phyloP scores from a whole-genome alignment of 176 grass and related monocot species.

The Chrysopogon serrulatus region DNA sequence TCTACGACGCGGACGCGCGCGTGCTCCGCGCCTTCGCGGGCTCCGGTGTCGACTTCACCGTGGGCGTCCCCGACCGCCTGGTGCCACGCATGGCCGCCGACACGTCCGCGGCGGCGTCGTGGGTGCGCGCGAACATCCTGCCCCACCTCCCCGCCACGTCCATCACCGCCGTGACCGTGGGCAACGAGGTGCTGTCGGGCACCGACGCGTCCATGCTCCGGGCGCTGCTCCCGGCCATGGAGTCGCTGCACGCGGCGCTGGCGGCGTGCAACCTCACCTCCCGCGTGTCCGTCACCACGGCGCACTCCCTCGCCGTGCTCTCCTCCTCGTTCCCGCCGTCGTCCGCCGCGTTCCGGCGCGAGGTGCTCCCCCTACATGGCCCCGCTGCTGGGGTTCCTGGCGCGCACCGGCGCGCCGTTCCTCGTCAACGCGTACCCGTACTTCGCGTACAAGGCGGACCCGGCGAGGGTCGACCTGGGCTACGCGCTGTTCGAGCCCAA shows the following conservation, averaged over 20 bases:
- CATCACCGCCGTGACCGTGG: slow-evolving; percentile 63
- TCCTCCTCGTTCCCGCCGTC: slow-evolving; percentile 80
- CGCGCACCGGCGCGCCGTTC: slow-evolving; percentile 60
- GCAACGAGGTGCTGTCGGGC: slow-evolving; percentile 85
- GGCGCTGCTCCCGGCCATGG: slow-evolving; percentile 73
- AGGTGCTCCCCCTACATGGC: slow-evolving; percentile 60
- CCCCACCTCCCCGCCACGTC: slow-evolving; percentile 66
- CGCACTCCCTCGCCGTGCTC: slow-evolving; percentile 85
- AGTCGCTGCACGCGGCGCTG: slow-evolving; percentile 55
- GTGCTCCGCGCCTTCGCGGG: slow-evolving; percentile 73
- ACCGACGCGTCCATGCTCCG: slow-evolving; percentile 48
- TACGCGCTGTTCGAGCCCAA: slow-evolving; percentile 74
- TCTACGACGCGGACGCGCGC: slow-evolving; percentile 70
- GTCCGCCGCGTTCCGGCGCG: slow-evolving; percentile 44
- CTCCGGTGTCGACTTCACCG: slow-evolving; percentile 61
- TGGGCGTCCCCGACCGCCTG: slow-evolving; percentile 63
- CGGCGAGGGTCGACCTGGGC: slow-evolving; percentile 43
- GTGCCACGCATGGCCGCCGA: slow-evolving; percentile 48
- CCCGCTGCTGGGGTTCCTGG: slow-evolving; percentile 61
- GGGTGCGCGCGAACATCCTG: slow-evolving; percentile 57
- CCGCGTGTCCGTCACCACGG: slow-evolving; percentile 63
- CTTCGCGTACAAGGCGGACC: slow-evolving; percentile 89
- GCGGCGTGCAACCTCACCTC: slow-evolving; percentile 38
- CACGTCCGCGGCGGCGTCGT: slow-evolving; percentile 37
- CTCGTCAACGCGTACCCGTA: slow-evolving; percentile 92